A percentile compares a stretch with the other conserved stretches of the same genome.
These are phyloP conservation scores for Paramarasmius palmivorus DNA, from an alignment of 1,284 basidiomycete species.

Conservation along the genomic window DNA sequence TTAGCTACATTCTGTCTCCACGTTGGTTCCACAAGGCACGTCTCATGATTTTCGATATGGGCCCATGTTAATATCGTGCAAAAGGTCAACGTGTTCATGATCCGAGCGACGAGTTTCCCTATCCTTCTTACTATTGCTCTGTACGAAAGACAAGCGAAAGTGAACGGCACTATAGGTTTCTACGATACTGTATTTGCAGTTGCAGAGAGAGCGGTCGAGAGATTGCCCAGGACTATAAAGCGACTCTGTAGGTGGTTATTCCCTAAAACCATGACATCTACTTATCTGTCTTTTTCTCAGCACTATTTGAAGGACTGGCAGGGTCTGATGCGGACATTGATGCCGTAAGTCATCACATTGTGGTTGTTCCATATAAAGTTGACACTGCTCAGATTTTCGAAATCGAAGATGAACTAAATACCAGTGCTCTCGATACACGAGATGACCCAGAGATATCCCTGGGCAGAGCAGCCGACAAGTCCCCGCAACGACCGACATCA, in stretches of 20 bases:
- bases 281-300: constrained; percentile 36
- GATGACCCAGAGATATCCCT: constrained; percentile 28
- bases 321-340: constrained; percentile 78
- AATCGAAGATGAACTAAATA: constrained; percentile 69
- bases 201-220: constrained; percentile 70
- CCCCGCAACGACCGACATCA: constrained; percentile 15
- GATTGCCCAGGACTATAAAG: constrained; percentile 69
- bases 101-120: constrained; percentile 84
- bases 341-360: constrained; percentile 46
- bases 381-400: constrained; percentile 70
- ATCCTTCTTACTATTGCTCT: constrained; percentile 80
- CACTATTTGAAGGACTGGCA: constrained; percentile 77
- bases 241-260: constrained; percentile 66
- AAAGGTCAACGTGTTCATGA: constrained; percentile 86
- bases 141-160: constrained; percentile 82
- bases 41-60: constrained; percentile 5
- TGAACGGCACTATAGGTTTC: constrained; percentile 59
- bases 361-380: background rate
- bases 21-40: constrained; percentile 84
- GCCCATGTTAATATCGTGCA: constrained; percentile 12
- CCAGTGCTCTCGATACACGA: constrained; percentile 54
- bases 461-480: constrained; percentile 21
- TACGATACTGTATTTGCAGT: constrained; percentile 70
- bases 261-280: constrained; percentile 2
- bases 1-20: constrained; percentile 75